Evolutionary conservation across 371 early-diverging fungal genomes (phyloP).

Genomic region (Haplosporangium sp.): DNA sequence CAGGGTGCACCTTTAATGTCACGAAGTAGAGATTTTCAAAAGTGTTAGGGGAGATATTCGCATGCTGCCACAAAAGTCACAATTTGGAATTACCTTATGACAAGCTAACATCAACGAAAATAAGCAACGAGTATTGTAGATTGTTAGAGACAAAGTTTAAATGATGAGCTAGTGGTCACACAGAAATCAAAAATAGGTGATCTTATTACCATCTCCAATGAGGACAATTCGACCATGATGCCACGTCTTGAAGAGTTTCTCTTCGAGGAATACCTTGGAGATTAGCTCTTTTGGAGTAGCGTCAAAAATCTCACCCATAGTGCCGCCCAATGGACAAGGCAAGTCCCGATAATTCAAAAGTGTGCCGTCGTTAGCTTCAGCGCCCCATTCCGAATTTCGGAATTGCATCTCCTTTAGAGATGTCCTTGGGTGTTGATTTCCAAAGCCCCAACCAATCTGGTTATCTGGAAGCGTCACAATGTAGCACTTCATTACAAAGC

Average conservation of each 20-base stretch:
- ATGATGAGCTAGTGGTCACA: neutral
- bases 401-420: neutral
- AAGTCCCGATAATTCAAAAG: conserved; percentile 7
- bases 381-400: conserved; percentile 20
- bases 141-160: neutral
- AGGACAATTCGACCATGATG: conserved; percentile 15
- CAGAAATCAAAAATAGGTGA: neutral
- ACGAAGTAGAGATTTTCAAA: neutral
- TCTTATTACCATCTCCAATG: conserved; percentile 20
- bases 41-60: neutral
- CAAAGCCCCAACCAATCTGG: conserved; percentile 10
- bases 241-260: conserved; percentile 24
- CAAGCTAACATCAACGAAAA: neutral
- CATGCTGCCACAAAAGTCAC: too few relatives aligned
- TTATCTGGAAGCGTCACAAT: neutral
- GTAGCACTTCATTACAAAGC: too few relatives aligned
- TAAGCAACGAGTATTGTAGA: neutral
- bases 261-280: conserved; percentile 18
- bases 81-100: neutral
- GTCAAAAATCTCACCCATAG: conserved; percentile 15
- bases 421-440: neutral
- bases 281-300: conserved; percentile 13
- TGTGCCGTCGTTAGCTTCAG: conserved; percentile 5
- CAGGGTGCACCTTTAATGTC: neutral
- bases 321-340: conserved; percentile 9